Evolutionary conservation across 1,284 basidiomycete species (phyloP), one percentile per base, ranked within the genome.

Genomic region (Boletus chippewaensis): DNA sequence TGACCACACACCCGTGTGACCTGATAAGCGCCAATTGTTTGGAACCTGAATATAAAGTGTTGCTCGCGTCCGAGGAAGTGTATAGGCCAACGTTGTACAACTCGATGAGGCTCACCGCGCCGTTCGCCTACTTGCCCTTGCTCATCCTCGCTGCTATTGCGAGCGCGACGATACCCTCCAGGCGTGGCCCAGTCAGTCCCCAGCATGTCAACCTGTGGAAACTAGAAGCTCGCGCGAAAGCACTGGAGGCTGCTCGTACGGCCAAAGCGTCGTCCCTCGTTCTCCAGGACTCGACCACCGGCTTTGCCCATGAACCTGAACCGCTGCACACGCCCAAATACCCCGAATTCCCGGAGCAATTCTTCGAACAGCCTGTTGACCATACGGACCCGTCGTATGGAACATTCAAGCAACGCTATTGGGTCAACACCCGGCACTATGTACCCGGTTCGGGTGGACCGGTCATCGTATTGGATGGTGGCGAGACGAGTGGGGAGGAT

Each of bases 381-480:
- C 94, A 97, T 63, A 83, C 84, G 56, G 72, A 75, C 36, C 65
- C 68, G 18, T 70, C 71, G 18, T 70, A 71, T 20, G 73, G 75
- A 49, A 83, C 77, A 3, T 91, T 84, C 66, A 67, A 71, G 45
- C 87, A 91, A 62, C 77, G 88, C 24, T 97, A 93, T 70, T 98
- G 94, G 92, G 76, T 94, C 43, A 93, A 86, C 63, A 79, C 80
- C n/a, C 79, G 86, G 31, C 82, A 91, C 67, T 97, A 95, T 69
- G 75, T 79, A 53, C 75, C 83, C 0, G 77, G 83, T 11, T 70
- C 76, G 2, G 81, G 83, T 42, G 85, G 82, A 5, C 91, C 91
- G 0, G 84, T 95, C 24, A 82, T 89, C 61, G 77, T 91, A 10
- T 70, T 94, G 44, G 87, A 94, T 65, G 87, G 88, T 18, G 91